Percentiles rank a stretch among this genome's conserved stretches.
phyloP scores from a whole-genome alignment of 306 rosid species.

The Carpinus viminea region DNA sequence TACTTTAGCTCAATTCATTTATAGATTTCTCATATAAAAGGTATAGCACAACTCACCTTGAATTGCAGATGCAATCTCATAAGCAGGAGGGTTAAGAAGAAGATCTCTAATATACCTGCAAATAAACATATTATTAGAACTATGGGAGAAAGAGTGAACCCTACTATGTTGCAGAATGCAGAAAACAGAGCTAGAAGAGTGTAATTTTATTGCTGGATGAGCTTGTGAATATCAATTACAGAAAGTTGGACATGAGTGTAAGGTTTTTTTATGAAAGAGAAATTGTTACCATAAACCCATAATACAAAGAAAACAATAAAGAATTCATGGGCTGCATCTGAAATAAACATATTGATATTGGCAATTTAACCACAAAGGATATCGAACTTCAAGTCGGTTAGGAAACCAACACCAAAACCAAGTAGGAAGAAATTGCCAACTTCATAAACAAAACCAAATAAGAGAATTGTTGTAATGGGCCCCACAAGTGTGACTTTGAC shows the following conservation, averaged over 20 bases:
- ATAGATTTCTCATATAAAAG: slow-evolving; percentile 19
- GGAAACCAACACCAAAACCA: no score
- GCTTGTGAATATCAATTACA: not conserved
- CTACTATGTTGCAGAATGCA: not conserved
- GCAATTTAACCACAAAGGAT: not conserved
- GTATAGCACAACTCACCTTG: slow-evolving; percentile 60
- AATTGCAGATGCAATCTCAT: slow-evolving; percentile 78
- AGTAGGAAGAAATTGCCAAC: no score
- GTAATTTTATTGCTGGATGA: not conserved
- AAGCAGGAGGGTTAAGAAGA: slow-evolving; percentile 92
- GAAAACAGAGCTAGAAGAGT: not conserved
- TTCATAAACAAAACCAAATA: no score
- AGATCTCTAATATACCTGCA: slow-evolving; percentile 82
- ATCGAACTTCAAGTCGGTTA: no score
- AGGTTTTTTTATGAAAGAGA: not conserved
- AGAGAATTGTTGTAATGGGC: no score
- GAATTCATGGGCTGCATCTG: not conserved
- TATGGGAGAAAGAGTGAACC: slow-evolving; percentile 14
- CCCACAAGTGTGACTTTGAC: no score
- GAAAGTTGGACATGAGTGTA: not conserved
- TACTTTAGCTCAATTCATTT: not conserved
- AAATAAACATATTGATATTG: not conserved
- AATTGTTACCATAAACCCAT: not conserved
- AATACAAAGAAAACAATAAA: not conserved
- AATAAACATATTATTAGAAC: not conserved